Percentiles rank a stretch among this genome's conserved stretches.
Evolutionary conservation across 345 rosid genomes (phyloP).

Genomic region (Populus deltoides): DNA sequence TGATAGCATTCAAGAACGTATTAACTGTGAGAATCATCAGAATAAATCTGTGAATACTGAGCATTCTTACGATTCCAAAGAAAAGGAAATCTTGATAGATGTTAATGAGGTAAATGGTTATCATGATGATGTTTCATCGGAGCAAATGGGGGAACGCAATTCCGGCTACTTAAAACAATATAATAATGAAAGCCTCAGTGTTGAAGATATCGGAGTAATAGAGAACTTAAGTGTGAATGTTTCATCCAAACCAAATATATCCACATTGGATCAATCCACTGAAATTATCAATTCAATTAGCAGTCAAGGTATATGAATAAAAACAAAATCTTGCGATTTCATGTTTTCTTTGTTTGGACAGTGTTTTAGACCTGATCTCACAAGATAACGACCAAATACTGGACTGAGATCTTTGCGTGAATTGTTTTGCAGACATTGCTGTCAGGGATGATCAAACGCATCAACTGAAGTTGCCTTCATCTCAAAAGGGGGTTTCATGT

Average conservation of each 20-base stretch:
- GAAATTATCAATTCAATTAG: not conserved
- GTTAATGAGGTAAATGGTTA: not conserved
- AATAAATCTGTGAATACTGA: not conserved
- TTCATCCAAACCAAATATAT: not conserved
- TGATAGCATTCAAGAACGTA: not conserved
- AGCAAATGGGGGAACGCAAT: not conserved
- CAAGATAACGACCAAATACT: not conserved
- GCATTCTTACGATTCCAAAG: not conserved
- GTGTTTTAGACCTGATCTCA: not conserved
- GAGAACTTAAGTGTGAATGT: not conserved
- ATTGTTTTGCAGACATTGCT: slow-evolving; percentile 14
- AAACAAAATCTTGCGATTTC: not conserved
- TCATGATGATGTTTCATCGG: not conserved
- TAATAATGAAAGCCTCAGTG: not conserved
- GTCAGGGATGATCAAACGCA: slow-evolving; percentile 6
- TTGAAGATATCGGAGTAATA: not conserved
- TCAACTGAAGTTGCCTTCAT: slow-evolving; percentile 7
- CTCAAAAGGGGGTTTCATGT: slow-evolving; percentile 1
- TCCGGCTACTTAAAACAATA: not conserved
- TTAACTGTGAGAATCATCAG: not conserved
- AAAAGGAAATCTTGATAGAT: not conserved
- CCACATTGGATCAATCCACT: not conserved
- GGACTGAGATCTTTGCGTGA: not conserved
- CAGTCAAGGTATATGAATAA: slow-evolving; percentile 16
- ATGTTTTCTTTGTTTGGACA: not conserved